Conservation (phyloP, 305 asterid genomes). For the Fraxinus floribunda region DNA sequence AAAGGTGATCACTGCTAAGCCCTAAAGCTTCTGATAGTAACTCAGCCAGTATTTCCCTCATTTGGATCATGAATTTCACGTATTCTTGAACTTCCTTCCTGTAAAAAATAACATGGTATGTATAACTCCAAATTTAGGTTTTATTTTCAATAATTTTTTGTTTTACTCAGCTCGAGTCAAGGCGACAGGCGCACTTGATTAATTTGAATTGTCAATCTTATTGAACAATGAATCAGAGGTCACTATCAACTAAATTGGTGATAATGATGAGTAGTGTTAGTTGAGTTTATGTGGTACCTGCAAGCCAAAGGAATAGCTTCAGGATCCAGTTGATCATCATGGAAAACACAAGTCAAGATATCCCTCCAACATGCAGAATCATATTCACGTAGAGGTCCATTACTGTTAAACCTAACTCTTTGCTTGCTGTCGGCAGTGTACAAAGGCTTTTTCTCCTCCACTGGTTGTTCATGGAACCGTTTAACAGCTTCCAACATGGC, state of each 20-base stretch:
- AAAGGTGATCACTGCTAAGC: slow-evolving; percentile 15
- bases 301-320: slow-evolving; percentile 23
- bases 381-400: background rate
- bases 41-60: slow-evolving; percentile 26
- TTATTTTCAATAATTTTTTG: background rate
- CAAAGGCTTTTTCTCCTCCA: slow-evolving; percentile 9
- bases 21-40: slow-evolving; percentile 32
- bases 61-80: slow-evolving; percentile 17
- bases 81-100: slow-evolving; percentile 27
- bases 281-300: slow-evolving; percentile 12
- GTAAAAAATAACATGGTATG: background rate
- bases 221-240: background rate
- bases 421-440: slow-evolving; percentile 15
- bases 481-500: slow-evolving; percentile 21
- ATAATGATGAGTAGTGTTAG: background rate
- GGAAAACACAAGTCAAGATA: slow-evolving; percentile 18
- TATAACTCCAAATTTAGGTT: background rate
- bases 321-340: slow-evolving; percentile 27
- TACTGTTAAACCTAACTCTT: slow-evolving; percentile 25
- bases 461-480: slow-evolving; percentile 33
- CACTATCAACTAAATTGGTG: background rate
- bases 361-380: slow-evolving; percentile 34
- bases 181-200: background rate
- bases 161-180: background rate
- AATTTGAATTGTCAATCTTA: background rate